These are phyloP conservation scores for Limonium bicolor DNA, from an alignment of 148 eudicot species.

Conservation along the genomic window DNA sequence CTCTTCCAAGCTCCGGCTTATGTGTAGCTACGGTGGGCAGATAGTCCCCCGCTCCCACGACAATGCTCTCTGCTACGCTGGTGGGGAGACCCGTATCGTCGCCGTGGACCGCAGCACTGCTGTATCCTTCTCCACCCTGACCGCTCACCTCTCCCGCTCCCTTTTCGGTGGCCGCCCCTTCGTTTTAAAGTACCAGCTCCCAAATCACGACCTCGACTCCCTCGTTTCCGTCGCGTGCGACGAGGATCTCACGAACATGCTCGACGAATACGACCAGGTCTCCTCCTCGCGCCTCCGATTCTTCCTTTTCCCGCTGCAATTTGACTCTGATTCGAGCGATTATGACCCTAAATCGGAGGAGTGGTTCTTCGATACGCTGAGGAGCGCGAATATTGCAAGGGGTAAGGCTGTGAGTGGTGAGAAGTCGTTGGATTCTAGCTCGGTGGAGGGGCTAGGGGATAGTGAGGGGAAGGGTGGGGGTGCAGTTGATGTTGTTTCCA, in stretches of 20 bases:
- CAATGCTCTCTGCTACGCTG: slow-evolving; percentile 59
- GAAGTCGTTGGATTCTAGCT: slow-evolving; percentile 17
- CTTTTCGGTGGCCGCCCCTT: slow-evolving; percentile 31
- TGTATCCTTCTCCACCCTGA: slow-evolving; percentile 22
- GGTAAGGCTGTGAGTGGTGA: slow-evolving; percentile 13
- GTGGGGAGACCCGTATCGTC: slow-evolving; percentile 78
- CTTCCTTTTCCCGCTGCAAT: slow-evolving; percentile 34
- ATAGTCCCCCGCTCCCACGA: slow-evolving; percentile 59
- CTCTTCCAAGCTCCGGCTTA: slow-evolving; percentile 32
- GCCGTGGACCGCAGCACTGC: slow-evolving; percentile 36
- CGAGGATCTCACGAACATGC: slow-evolving; percentile 63
- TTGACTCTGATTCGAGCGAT: slow-evolving; percentile 10
- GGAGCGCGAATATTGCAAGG: slow-evolving; percentile 22
- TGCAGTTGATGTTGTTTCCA: slow-evolving; percentile 8
- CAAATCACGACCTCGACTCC: slow-evolving; percentile 67
- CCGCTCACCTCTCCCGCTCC: slow-evolving; percentile 32
- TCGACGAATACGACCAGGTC: slow-evolving; percentile 58
- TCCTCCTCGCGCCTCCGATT: slow-evolving; percentile 39
- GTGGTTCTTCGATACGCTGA: slow-evolving; percentile 57
- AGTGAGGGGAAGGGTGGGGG: slow-evolving; percentile 14
- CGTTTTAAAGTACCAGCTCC: slow-evolving; percentile 62
- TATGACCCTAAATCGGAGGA: slow-evolving; percentile 35
- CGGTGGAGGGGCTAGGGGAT: slow-evolving; percentile 8
- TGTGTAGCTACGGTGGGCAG: slow-evolving; percentile 73
- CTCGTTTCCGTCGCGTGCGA: slow-evolving; percentile 58